Evolutionary conservation across 176 grass and related monocot species (phyloP).

Genomic region (Microstegium vimineum): DNA sequence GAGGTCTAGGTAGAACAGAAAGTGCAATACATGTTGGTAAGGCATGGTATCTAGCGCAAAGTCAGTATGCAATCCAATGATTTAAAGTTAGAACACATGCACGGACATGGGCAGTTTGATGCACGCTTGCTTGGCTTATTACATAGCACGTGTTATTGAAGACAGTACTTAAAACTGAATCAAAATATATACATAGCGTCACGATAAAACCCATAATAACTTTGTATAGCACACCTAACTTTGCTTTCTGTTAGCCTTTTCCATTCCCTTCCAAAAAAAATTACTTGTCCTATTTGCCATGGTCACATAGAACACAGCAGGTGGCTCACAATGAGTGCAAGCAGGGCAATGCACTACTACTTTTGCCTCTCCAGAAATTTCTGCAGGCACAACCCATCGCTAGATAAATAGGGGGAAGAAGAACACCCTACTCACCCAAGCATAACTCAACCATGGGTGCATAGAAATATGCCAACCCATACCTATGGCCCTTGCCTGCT

Average conservation of each 20-base stretch:
- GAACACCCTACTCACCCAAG: not conserved
- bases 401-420: slow-evolving; percentile 5
- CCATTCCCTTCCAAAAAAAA: not conserved
- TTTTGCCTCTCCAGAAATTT: not conserved
- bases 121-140: not conserved
- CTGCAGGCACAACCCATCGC: not conserved
- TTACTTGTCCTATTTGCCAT: not conserved
- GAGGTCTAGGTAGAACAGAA: not conserved
- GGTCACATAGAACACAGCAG: not conserved
- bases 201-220: not conserved
- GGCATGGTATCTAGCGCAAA: not conserved
- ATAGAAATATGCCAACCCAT: not conserved
- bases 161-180: not conserved
- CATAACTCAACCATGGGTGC: not conserved
- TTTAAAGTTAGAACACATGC: not conserved
- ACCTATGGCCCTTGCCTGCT: not conserved
- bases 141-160: not conserved
- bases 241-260: not conserved
- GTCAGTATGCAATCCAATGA: not conserved
- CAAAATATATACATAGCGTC: not conserved
- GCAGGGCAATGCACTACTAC: not conserved
- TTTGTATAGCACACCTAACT: not conserved
- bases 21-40: not conserved
- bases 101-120: not conserved
- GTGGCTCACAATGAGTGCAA: not conserved